Evolutionary conservation across 2,329 filamentous ascomycete genomes (phyloP).

Genomic region (Fusarium cicatricum): DNA sequence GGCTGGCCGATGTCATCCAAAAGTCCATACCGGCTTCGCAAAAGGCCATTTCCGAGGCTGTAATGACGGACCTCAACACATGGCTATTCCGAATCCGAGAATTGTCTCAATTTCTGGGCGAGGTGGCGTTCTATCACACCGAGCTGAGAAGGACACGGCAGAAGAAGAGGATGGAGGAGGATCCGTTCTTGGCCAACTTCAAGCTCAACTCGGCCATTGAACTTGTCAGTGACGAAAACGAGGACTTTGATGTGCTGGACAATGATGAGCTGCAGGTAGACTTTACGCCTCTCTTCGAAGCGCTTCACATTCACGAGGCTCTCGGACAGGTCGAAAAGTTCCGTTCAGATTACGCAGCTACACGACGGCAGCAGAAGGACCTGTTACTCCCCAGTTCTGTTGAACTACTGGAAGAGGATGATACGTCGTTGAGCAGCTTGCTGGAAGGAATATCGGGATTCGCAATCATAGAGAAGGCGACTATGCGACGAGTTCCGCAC

Average conservation of each 20-base stretch:
- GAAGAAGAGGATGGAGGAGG: constrained; percentile 80
- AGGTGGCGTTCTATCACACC: constrained; percentile 96
- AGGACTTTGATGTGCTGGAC: constrained; percentile 94
- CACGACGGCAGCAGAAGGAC: constrained; percentile 90
- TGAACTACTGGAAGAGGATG: constrained; percentile 82
- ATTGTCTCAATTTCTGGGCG: constrained; percentile 93
- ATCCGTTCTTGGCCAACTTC: constrained; percentile 80
- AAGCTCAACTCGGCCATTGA: constrained; percentile 96
- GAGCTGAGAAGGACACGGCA: constrained; percentile 85
- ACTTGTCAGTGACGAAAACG: constrained; percentile 90
- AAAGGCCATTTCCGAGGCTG: constrained; percentile 91
- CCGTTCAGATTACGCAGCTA: constrained; percentile 88
- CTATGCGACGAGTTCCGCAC: constrained; percentile 85
- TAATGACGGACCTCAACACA: constrained; percentile 96
- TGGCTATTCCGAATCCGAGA: constrained; percentile 96
- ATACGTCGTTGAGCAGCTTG: constrained; percentile 85
- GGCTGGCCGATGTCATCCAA: constrained; percentile 94
- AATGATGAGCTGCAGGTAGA: constrained; percentile 96
- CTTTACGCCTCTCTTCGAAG: constrained; percentile 94
- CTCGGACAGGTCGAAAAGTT: constrained; percentile 93
- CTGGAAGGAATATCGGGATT: constrained; percentile 96
- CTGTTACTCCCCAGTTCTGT: constrained; percentile 81
- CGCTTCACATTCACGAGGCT: constrained; percentile 94
- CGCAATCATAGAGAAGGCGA: constrained; percentile 94
- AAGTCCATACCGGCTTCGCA: constrained; percentile 94